Conservation (phyloP, 306 rosid species). For the Trifolium dubium region DNA sequence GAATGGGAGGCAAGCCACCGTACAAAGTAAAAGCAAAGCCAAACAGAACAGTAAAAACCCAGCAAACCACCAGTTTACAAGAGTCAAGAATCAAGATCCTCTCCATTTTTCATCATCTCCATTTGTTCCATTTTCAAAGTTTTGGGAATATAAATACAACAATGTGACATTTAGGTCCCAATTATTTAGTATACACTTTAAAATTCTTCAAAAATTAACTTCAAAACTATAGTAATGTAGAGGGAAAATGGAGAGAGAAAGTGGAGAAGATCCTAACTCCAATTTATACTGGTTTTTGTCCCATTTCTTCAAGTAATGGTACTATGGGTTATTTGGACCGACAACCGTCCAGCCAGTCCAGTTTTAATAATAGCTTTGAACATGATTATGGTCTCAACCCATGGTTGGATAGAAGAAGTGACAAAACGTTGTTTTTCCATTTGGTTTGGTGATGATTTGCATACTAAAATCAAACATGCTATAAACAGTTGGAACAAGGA, state of each 20-base stretch:
- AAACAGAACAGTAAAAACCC: neutral
- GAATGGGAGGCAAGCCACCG: neutral
- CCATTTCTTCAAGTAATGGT: neutral
- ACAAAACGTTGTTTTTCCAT: too few relatives aligned
- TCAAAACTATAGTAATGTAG: too few relatives aligned
- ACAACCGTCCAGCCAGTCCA: neutral
- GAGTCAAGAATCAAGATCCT: too few relatives aligned
- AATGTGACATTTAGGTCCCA: too few relatives aligned
- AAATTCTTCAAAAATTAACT: too few relatives aligned
- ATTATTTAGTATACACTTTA: too few relatives aligned
- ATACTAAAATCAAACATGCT: too few relatives aligned
- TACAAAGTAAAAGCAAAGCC: neutral
- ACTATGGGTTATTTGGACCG: neutral
- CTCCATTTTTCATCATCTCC: too few relatives aligned
- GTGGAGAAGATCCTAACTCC: neutral
- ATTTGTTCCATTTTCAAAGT: too few relatives aligned
- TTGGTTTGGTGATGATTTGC: too few relatives aligned
- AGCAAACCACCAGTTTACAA: neutral
- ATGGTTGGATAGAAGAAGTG: neutral
- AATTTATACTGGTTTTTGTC: neutral
- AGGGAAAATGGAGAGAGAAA: too few relatives aligned
- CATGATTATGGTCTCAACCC: conserved; percentile 26
- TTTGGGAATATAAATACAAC: too few relatives aligned
- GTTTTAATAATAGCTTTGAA: conserved; percentile 1
- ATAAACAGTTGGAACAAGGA: conserved; percentile 1